Base-by-base conservation (phyloP, 768 basidiomycete species). In the Lactifluus hygrophoroides region DNA sequence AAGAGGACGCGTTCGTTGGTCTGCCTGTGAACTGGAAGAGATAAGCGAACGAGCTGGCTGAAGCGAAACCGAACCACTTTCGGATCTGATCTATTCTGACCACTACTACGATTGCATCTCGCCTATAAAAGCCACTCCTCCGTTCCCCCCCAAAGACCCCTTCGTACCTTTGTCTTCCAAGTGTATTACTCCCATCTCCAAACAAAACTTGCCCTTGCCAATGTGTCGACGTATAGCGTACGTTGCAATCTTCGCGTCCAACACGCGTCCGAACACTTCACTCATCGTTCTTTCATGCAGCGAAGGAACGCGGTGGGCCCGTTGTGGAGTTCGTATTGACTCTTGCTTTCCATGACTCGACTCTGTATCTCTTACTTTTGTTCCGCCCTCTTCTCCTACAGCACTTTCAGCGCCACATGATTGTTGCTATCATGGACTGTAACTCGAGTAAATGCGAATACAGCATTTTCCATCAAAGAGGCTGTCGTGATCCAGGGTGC, bases 161-260 rank as follows among this genome's bases (percentile, higher is more conserved):
- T 47, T 21, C 58, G 40, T 60, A 30, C 54, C 19, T 42, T 32
- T 61, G 21, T 49, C 45, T 61, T 38, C 28, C 21, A 38, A 45
- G n/a, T 19, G 13, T 16, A n/a, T 30, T 17, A 4, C 28, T n/a
- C 11, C 16, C 46, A 30, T 23, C 56, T 27, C 30, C 34, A 5
- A 27, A 34, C 28, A 49, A 48, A 45, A 40, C 43, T 25, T 23
- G 30, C 9, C 28, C 10, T 14, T 34, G 32, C 11, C 37, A 61
- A 90, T 90, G 88, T 90, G 88, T 69, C 81, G 75, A 75, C 82
- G 81, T 71, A 76, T 88, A 70, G 84, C 88, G 88, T 89, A 73
- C 66, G 86, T 80, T 28, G 11, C 52, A 21, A n/a, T 49, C n/a
- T n/a, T 37, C 17, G 19, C 25, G 17, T 25, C 37, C 32, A 45